Evolutionary conservation across 176 grass and related monocot species (phyloP).

Genomic region (Raddia distichophylla): DNA sequence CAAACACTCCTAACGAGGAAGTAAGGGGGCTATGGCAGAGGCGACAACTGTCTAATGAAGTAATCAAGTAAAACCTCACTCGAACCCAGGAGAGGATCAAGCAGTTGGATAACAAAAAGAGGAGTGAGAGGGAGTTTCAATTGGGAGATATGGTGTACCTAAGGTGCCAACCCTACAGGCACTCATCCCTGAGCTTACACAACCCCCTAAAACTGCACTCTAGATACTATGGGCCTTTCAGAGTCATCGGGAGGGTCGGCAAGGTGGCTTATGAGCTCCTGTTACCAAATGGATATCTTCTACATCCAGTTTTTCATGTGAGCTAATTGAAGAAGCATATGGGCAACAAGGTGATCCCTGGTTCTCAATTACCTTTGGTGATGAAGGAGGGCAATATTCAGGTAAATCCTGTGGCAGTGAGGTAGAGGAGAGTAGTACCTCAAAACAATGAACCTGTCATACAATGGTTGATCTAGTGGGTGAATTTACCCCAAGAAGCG

Average conservation of each 20-base stretch:
- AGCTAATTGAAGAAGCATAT: background rate
- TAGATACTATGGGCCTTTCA: background rate
- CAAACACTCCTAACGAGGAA: background rate
- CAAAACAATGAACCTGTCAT: too few relatives aligned
- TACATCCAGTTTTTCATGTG: background rate
- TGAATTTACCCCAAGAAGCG: too few relatives aligned
- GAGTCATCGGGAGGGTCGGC: background rate
- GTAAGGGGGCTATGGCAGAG: background rate
- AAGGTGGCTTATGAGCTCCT: background rate
- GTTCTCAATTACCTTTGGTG: too few relatives aligned
- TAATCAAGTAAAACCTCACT: background rate
- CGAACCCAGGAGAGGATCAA: too few relatives aligned
- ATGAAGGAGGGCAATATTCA: too few relatives aligned
- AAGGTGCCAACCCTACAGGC: background rate
- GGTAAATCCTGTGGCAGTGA: too few relatives aligned
- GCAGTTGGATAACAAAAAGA: background rate
- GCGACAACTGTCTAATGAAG: background rate
- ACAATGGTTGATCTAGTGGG: too few relatives aligned
- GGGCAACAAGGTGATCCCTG: too few relatives aligned
- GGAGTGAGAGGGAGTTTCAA: background rate
- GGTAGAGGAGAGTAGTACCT: too few relatives aligned
- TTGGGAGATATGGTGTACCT: background rate
- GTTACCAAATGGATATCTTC: background rate
- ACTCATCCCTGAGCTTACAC: background rate
- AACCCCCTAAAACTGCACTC: background rate